Evolutionary conservation across 2,329 filamentous ascomycete genomes (phyloP).

Genomic region (Penicillium sp.): DNA sequence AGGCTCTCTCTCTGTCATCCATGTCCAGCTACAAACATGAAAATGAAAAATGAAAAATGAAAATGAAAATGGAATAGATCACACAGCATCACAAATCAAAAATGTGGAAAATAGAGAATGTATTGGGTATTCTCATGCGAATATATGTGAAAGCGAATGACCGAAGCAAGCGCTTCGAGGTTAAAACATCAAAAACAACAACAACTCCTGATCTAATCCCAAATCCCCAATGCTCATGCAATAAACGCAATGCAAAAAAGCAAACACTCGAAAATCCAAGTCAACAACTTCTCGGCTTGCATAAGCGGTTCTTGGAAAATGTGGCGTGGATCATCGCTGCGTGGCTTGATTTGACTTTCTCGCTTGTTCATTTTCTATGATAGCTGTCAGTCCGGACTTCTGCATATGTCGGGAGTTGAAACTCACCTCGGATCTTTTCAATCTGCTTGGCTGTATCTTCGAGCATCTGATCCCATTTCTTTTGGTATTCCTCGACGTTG

Average conservation of each 20-base stretch:
- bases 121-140: conserved; percentile 6
- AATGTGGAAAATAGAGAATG: not conserved
- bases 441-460: conserved; percentile 10
- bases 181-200: not conserved
- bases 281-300: conserved; percentile 2
- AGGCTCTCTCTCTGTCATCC: not conserved
- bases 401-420: conserved; percentile 5
- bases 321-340: conserved; percentile 2
- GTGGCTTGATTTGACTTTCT: not conserved
- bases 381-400: conserved; percentile 5
- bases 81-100: too few species aligned
- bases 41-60: not conserved
- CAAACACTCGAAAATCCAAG: not conserved
- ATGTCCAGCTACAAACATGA: too few species aligned
- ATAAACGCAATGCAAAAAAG: not conserved
- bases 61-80: too few species aligned
- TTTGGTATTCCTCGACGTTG: conserved; percentile 10
- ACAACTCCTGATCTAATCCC: conserved; percentile 4
- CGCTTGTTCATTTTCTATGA: conserved; percentile 10
- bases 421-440: conserved; percentile 10
- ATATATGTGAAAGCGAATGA: not conserved
- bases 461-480: conserved; percentile 10
- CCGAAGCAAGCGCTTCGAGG: not conserved
- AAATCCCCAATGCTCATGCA: not conserved
- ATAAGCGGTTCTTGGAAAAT: not conserved